Percentiles rank a stretch among this genome's conserved stretches.
Evolutionary conservation across 306 rosid species (phyloP).

Genomic region (Corylus heterophylla): DNA sequence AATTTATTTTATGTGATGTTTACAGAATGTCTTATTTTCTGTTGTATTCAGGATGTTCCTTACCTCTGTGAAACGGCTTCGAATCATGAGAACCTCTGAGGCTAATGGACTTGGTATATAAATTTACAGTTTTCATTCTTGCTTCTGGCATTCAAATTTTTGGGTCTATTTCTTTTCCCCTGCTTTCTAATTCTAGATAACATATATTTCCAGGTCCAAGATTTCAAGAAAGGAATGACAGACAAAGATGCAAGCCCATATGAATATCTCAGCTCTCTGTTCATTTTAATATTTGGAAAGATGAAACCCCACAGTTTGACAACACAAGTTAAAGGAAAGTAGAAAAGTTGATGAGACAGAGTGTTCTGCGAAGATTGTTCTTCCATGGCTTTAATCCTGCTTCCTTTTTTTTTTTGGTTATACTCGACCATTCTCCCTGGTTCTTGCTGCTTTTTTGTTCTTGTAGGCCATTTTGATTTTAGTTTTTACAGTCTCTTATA

Average conservation of each 20-base stretch:
- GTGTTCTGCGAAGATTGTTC: constrained; percentile 40
- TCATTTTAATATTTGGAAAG: constrained; percentile 22
- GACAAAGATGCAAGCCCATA: constrained; percentile 50
- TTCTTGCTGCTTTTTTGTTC: constrained; percentile 36
- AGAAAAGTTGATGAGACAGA: constrained; percentile 37
- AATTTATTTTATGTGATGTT: not conserved
- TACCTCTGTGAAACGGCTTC: constrained; percentile 66
- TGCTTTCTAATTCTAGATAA: constrained; percentile 6
- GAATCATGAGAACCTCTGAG: constrained; percentile 74
- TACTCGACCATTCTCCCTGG: constrained; percentile 40
- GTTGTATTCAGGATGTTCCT: constrained; percentile 57
- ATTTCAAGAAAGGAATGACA: constrained; percentile 55
- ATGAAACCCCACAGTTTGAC: constrained; percentile 45
- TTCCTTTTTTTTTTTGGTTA: constrained; percentile 15
- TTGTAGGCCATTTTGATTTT: constrained; percentile 27
- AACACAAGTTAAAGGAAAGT: constrained; percentile 36
- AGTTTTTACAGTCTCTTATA: constrained; percentile 40
- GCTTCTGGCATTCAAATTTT: not conserved
- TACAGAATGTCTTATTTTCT: constrained; percentile 5
- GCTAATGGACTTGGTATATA: constrained; percentile 66
- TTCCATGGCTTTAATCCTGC: constrained; percentile 34
- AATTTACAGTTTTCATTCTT: not conserved
- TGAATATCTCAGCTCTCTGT: constrained; percentile 19
- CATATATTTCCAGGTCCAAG: constrained; percentile 48
- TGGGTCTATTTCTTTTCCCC: not conserved